phyloP scores from a whole-genome alignment of 495 filamentous ascomycete species.

The Aspergillus panamensis region DNA sequence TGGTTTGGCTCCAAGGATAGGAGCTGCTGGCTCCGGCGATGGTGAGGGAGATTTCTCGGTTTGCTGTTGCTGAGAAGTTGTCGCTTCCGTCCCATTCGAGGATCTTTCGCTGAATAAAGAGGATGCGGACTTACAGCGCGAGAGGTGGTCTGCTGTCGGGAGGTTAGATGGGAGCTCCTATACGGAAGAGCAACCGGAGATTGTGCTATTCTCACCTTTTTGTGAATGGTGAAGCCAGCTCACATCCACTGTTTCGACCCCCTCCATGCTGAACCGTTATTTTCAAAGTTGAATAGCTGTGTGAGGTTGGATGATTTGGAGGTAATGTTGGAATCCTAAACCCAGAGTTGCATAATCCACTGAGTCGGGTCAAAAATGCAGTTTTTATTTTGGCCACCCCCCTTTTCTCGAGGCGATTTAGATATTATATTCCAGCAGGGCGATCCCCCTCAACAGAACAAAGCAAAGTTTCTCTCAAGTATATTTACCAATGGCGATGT shows the following conservation, averaged over 20 bases:
- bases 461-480: background rate
- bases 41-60: conserved; percentile 22
- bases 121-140: conserved; percentile 40
- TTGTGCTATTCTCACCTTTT: conserved; percentile 46
- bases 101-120: conserved; percentile 31
- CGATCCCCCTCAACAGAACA: background rate
- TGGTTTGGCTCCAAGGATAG: conserved; percentile 17
- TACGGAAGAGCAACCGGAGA: background rate
- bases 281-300: background rate
- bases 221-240: conserved; percentile 67
- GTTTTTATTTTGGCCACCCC: too few species aligned
- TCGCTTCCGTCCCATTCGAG: conserved; percentile 20
- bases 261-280: conserved; percentile 47
- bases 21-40: conserved; percentile 18
- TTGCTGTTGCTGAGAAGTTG: conserved; percentile 20
- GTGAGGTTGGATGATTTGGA: background rate
- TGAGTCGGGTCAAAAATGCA: background rate
- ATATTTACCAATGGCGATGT: conserved; percentile 14
- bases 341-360: conserved; percentile 2
- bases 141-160: conserved; percentile 33
- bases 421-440: background rate
- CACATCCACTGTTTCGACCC: conserved; percentile 64
- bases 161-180: conserved; percentile 4
- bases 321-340: background rate
- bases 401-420: background rate